These are phyloP conservation scores for Calonectria crousiana DNA, from an alignment of 2,329 filamentous ascomycete species.

Conservation along the genomic window DNA sequence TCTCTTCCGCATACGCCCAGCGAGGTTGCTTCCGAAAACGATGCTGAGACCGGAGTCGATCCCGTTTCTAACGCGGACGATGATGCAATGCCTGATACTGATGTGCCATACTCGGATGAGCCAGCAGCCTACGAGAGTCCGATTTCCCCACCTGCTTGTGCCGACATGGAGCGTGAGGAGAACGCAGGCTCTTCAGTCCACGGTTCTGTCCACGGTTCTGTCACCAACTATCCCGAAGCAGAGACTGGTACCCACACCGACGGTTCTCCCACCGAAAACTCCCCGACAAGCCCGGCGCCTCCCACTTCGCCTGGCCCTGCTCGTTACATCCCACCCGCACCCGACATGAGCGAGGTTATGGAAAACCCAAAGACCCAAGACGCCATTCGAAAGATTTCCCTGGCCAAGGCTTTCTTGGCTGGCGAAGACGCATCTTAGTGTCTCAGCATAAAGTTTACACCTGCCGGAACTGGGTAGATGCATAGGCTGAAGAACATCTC, in stretches of 20 bases:
- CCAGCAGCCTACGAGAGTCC: not conserved
- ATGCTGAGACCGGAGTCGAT: not conserved
- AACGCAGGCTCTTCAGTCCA: not conserved
- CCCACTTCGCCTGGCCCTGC: not conserved
- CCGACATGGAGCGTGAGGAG: not conserved
- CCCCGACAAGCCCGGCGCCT: not conserved
- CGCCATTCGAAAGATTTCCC: not conserved
- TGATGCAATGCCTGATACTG: not conserved
- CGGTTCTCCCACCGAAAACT: not conserved
- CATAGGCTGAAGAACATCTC: not conserved
- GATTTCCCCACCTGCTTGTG: no score
- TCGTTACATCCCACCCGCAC: not conserved
- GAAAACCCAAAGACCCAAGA: constrained; percentile 4
- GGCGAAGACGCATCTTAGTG: not conserved
- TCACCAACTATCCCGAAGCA: not conserved
- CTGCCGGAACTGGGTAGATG: not conserved
- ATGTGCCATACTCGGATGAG: not conserved
- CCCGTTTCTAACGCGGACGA: not conserved
- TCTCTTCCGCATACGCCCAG: not conserved
- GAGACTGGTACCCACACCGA: not conserved
- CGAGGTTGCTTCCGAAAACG: not conserved
- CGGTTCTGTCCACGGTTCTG: not conserved
- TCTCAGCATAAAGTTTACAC: not conserved
- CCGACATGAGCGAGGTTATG: not conserved
- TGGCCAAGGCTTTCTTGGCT: constrained; percentile 6